Evolutionary conservation across 2,329 filamentous ascomycete genomes (phyloP).

Genomic region (Mycosphaerella sp.): DNA sequence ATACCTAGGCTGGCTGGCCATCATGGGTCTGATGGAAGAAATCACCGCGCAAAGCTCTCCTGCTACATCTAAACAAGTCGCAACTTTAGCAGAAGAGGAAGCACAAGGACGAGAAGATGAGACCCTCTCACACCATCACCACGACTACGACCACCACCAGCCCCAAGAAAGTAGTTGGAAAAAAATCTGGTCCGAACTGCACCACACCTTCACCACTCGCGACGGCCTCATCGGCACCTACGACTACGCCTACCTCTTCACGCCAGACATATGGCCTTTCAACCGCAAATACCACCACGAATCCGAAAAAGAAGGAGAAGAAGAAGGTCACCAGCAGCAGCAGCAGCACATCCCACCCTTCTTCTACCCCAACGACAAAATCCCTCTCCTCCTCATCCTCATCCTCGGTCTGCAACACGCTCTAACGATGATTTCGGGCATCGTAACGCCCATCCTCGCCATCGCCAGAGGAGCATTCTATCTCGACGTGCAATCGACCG

Average conservation of each 20-base stretch:
- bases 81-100: not conserved
- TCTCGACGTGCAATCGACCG: constrained; percentile 14
- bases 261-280: constrained; percentile 19
- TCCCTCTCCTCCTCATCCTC: constrained; percentile 21
- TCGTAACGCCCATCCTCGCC: constrained; percentile 19
- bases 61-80: not conserved
- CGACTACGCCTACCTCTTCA: constrained; percentile 23
- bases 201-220: constrained; percentile 18
- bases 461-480: constrained; percentile 17
- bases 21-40: not conserved
- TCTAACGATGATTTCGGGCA: constrained; percentile 20
- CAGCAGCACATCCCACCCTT: constrained; percentile 13
- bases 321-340: too few relatives aligned
- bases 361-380: constrained; percentile 21
- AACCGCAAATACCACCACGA: constrained; percentile 13
- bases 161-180: not conserved
- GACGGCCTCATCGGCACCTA: constrained; percentile 20
- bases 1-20: too few relatives aligned
- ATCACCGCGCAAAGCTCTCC: not conserved
- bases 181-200: constrained; percentile 10
- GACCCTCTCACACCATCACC: too few relatives aligned
- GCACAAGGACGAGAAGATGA: not conserved
- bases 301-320: too few relatives aligned
- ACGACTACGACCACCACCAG: too few relatives aligned
- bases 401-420: constrained; percentile 20